Percentiles rank a stretch among this genome's conserved stretches.
Conservation (phyloP, 257 asterid species). For the Nicotiana knightiana region DNA sequence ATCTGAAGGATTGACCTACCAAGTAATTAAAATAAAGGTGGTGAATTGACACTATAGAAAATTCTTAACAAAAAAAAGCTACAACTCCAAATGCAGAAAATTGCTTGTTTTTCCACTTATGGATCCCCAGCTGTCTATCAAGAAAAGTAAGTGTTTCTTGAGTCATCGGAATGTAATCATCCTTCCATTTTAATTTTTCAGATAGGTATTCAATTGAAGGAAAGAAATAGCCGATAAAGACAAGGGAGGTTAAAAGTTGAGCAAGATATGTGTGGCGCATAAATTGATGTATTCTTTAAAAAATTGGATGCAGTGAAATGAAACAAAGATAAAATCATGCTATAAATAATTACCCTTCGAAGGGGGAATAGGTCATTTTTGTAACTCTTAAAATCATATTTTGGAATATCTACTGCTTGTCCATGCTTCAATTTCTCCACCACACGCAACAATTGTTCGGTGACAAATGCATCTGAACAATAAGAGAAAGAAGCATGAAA, state of each 20-base stretch:
- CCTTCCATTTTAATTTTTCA: background rate
- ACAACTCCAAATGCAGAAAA: background rate
- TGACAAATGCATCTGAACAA: slow-evolving; percentile 77
- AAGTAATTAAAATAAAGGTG: slow-evolving; percentile 10
- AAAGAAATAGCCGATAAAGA: background rate
- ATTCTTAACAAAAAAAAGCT: background rate
- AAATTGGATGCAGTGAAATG: background rate
- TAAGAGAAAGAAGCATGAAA: slow-evolving; percentile 8
- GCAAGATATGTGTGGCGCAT: background rate
- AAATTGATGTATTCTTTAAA: background rate
- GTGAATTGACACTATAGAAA: background rate
- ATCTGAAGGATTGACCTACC: slow-evolving; percentile 95
- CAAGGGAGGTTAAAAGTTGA: background rate
- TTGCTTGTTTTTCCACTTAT: background rate
- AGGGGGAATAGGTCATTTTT: slow-evolving; percentile 61
- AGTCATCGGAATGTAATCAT: background rate
- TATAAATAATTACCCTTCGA: slow-evolving; percentile 60
- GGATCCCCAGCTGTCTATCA: background rate
- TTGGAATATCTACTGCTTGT: slow-evolving; percentile 90
- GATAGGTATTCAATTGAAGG: background rate
- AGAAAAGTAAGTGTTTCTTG: background rate
- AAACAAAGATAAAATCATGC: slow-evolving; percentile 1
- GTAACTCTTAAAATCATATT: slow-evolving; percentile 87
- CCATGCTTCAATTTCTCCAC: slow-evolving; percentile 79
- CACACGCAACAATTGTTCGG: slow-evolving; percentile 53